Conservation (phyloP, 805 yeast species). For the Grigorovia humatica region DNA sequence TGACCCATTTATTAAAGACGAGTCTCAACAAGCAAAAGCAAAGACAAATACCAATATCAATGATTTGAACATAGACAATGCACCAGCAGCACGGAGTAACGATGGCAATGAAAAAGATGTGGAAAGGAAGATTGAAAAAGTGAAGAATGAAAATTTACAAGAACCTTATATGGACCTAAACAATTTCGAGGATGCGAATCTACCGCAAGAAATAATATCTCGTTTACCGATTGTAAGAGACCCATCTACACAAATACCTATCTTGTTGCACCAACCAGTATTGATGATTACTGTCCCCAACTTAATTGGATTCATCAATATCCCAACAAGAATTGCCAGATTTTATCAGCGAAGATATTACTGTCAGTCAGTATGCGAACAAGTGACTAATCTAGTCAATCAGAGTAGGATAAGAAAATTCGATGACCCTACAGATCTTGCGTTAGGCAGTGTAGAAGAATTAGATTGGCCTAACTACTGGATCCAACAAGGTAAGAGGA, state of each 20-base stretch:
- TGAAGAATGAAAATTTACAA: constrained; percentile 30
- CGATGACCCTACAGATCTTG: constrained; percentile 30
- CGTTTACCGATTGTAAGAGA: constrained; percentile 22
- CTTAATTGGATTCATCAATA: constrained; percentile 63
- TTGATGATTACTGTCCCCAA: constrained; percentile 69
- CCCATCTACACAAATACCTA: constrained; percentile 35
- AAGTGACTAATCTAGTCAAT: constrained; percentile 45
- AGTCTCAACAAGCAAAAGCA: constrained; percentile 4
- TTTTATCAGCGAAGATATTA: constrained; percentile 66
- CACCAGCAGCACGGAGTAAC: constrained; percentile 2
- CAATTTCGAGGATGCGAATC: constrained; percentile 42
- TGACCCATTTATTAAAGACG: constrained; percentile 3
- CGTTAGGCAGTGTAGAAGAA: constrained; percentile 50
- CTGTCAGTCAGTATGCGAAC: constrained; percentile 54
- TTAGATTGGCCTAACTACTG: constrained; percentile 79
- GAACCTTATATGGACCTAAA: constrained; percentile 53
- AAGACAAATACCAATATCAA: not conserved
- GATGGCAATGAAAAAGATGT: constrained; percentile 9
- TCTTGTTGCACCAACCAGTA: constrained; percentile 66
- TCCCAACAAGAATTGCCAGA: constrained; percentile 67
- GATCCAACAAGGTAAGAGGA: constrained; percentile 66
- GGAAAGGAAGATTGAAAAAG: constrained; percentile 4
- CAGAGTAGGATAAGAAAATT: constrained; percentile 42
- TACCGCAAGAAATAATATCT: constrained; percentile 54
- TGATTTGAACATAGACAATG: not conserved